A percentile compares a stretch with the other conserved stretches of the same genome.
Conservation (phyloP, 2,329 filamentous ascomycete genomes). For the Stemphylium lycopersici region DNA sequence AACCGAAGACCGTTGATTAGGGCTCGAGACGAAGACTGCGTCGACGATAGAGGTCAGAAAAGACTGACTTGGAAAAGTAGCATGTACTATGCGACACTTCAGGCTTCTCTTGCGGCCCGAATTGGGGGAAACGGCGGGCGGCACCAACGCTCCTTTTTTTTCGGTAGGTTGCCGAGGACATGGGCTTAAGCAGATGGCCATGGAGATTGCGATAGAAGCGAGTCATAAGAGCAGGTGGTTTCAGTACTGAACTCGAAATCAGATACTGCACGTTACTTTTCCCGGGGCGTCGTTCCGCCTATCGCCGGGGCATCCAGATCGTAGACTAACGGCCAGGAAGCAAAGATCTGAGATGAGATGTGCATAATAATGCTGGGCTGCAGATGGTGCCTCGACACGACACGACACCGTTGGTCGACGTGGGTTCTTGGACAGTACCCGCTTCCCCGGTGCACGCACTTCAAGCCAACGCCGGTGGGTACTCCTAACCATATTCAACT, state of each 20-base stretch:
- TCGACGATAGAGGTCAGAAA: no score
- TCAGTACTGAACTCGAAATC: no score
- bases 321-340: neutral
- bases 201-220: no score
- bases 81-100: no score
- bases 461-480: constrained; percentile 15
- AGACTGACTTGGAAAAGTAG: no score
- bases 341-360: constrained; percentile 4
- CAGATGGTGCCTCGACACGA: constrained; percentile 3
- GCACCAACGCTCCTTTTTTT: neutral
- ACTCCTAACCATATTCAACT: constrained; percentile 27
- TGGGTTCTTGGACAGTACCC: constrained; percentile 23
- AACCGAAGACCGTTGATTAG: neutral
- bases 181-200: no score
- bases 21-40: neutral
- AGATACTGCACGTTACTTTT: no score
- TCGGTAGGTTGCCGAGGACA: neutral
- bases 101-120: neutral
- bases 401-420: constrained; percentile 21
- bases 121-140: neutral
- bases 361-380: constrained; percentile 2
- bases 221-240: no score
- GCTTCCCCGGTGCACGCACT: constrained; percentile 39
- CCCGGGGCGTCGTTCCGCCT: no score
- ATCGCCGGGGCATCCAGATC: no score